Evolutionary conservation across 2,329 filamentous ascomycete species (phyloP), one percentile per base, ranked within the genome.

Genomic region (Biscogniauxia mediterranea): DNA sequence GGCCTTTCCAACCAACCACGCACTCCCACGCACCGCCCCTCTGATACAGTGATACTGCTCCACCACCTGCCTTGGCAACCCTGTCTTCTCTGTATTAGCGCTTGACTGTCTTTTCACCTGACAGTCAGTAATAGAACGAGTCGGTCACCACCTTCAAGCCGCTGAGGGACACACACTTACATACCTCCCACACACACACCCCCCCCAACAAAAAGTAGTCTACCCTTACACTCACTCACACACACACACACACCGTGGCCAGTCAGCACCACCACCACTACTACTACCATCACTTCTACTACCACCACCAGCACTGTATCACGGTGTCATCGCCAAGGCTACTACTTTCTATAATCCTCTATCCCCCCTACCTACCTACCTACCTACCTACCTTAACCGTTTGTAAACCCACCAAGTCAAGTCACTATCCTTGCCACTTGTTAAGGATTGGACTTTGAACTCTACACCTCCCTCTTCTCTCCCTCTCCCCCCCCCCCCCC

Each of bases 1-100:
- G 59, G 54, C 50, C 28, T 23, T 52, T 54, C 50, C 59, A 62
- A 62, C 71, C 71, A 74, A 69, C 71, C 66, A 73, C 54, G 66
- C 54, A 52, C 63, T 66, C 72, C 69, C 70, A 74, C 71, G 68
- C 70, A 68, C 66, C 28, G 2, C 28, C 58, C 55, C 64, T 64
- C 64, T 64, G 59, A 64, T 66, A 72, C 64, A 68, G 69, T 71
- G 69, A 70, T 71, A 70, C 66, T 57, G 66, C 67, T 71, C 69
- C 70, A 71, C 70, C 55, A 64, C 59, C 64, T 69, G 66, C 63
- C 60, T 63, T 69, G 66, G 64, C 66, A 66, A 56, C 60, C 61
- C 64, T 57, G 59, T 61, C 53, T 61, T 62, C 58, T 64, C 15
- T 58, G 23, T 23, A 70, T 71, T 72, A 70, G 70, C 61, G 59